phyloP scores from a whole-genome alignment of 495 filamentous ascomycete species.

The Talaromyces liani region DNA sequence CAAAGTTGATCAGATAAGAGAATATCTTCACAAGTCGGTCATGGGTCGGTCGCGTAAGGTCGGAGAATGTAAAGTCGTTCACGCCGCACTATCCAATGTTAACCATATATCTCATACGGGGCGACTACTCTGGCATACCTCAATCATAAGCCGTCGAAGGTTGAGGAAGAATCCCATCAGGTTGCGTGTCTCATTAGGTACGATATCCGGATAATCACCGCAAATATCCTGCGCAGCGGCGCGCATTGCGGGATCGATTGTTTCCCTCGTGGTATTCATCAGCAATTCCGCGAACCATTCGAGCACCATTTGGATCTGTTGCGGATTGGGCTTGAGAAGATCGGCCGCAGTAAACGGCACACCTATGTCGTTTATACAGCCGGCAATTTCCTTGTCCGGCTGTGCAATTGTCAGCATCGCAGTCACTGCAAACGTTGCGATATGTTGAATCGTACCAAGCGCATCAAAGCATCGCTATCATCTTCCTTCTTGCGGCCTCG shows the following conservation, averaged over 20 bases:
- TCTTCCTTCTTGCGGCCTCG: slow-evolving; percentile 69
- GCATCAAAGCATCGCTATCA: slow-evolving; percentile 81
- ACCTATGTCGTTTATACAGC: slow-evolving; percentile 93
- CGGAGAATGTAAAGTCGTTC: slow-evolving; percentile 84
- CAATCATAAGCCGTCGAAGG: slow-evolving; percentile 64
- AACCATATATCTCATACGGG: not conserved
- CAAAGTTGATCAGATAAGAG: slow-evolving; percentile 96
- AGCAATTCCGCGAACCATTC: slow-evolving; percentile 95
- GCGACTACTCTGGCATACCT: slow-evolving; percentile 33
- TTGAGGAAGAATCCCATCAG: slow-evolving; percentile 88
- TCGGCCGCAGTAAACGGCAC: slow-evolving; percentile 83
- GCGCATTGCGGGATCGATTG: slow-evolving; percentile 89
- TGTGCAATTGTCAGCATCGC: slow-evolving; percentile 19
- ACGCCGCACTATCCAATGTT: slow-evolving; percentile 61
- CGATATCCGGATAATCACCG: slow-evolving; percentile 72
- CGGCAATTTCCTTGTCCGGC: slow-evolving; percentile 84
- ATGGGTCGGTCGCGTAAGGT: slow-evolving; percentile 82
- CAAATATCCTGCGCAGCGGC: slow-evolving; percentile 80
- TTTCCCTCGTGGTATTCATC: slow-evolving; percentile 83
- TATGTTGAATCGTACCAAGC: slow-evolving; percentile 43
- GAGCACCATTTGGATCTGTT: slow-evolving; percentile 90
- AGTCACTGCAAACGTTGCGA: not conserved
- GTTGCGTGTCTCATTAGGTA: slow-evolving; percentile 80
- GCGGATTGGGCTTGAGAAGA: slow-evolving; percentile 84
- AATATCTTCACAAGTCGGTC: slow-evolving; percentile 85